Base-by-base conservation (phyloP, 2,329 filamentous ascomycete genomes). In the Cladosporium oxysporum region DNA sequence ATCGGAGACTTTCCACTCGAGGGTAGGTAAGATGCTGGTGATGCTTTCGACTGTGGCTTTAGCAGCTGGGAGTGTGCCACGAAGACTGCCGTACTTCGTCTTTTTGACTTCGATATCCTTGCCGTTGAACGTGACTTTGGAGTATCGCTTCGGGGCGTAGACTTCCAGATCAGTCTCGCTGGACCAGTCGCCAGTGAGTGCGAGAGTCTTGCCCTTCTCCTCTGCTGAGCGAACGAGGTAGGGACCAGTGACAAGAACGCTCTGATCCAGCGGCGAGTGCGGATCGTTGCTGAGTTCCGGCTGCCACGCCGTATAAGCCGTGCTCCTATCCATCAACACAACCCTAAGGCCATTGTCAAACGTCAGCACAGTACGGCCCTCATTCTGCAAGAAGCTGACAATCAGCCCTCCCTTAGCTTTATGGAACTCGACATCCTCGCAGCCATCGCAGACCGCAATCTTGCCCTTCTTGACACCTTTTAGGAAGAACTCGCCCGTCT, bases 1-100 rank as follows among this genome's bases (percentile, higher is more conserved):
- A 69, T 85, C 82, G 2, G 77, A 68, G 11, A 79, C 80, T 70
- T 81, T 83, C 84, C 84, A 86, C 0, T 75, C 70, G 0, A 86
- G 72, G 0, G 76, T 58, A 0, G 83, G 83, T 0, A 85, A 74
- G 23, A 76, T 72, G 5, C 68, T 73, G 23, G 66, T 52, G n/a
- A 66, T 52, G 7, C 62, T 23, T 14, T 63, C 66, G 14, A 67
- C 29, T 8, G 68, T 63, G 41, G 63, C 41, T 21, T 72, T 72
- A 35, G 73, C 69, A 6, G 71, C 70, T 35, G 70, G 49, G 33
- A 79, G 68, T 3, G 68, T 68, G 5, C 76, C 78, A 50, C 72
- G 76, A 28, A 80, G 66, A 65, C 75, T 79, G 57, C 77, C 77
- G 66, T 80, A 79, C 2, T 71, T 58, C 0, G 79, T 79, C 44